A percentile compares a stretch with the other conserved stretches of the same genome.
Evolutionary conservation across 768 basidiomycete genomes (phyloP).

Genomic region (Xanthoconium purpureum): DNA sequence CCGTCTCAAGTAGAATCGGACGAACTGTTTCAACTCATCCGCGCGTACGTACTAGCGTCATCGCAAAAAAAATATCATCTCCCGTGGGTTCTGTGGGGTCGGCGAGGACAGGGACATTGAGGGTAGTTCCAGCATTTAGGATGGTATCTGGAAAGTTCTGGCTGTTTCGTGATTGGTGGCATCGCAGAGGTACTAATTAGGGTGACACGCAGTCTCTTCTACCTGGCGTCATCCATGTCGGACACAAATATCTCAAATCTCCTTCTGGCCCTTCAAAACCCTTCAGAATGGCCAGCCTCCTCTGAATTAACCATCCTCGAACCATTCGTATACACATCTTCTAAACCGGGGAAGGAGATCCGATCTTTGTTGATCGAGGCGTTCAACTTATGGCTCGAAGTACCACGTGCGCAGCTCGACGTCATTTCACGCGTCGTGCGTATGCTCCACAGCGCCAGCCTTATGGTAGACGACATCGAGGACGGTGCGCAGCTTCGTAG

Average conservation of each 20-base stretch:
- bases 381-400: slow-evolving; percentile 89
- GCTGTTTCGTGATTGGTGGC: too few relatives aligned
- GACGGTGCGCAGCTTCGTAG: slow-evolving; percentile 85
- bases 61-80: too few relatives aligned
- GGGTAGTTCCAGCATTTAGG: too few relatives aligned
- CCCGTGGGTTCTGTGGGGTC: too few relatives aligned
- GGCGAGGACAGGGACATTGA: too few relatives aligned
- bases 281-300: not conserved
- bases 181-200: not conserved
- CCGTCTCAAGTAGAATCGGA: too few relatives aligned
- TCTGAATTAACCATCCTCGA: too few relatives aligned
- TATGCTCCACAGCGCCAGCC: slow-evolving; percentile 92
- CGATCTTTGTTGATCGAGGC: slow-evolving; percentile 84
- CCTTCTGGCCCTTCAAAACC: slow-evolving; percentile 18
- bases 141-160: too few relatives aligned
- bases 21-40: too few relatives aligned
- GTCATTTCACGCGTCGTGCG: slow-evolving; percentile 80
- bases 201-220: not conserved
- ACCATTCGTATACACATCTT: slow-evolving; percentile 29
- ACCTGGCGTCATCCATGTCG: slow-evolving; percentile 5
- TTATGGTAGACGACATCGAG: slow-evolving; percentile 96
- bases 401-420: slow-evolving; percentile 66
- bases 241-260: slow-evolving; percentile 12
- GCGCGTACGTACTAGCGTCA: too few relatives aligned
- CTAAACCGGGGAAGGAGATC: slow-evolving; percentile 84